These are phyloP conservation scores for Claviceps africana DNA, from an alignment of 2,329 filamentous ascomycete genomes.

Conservation along the genomic window DNA sequence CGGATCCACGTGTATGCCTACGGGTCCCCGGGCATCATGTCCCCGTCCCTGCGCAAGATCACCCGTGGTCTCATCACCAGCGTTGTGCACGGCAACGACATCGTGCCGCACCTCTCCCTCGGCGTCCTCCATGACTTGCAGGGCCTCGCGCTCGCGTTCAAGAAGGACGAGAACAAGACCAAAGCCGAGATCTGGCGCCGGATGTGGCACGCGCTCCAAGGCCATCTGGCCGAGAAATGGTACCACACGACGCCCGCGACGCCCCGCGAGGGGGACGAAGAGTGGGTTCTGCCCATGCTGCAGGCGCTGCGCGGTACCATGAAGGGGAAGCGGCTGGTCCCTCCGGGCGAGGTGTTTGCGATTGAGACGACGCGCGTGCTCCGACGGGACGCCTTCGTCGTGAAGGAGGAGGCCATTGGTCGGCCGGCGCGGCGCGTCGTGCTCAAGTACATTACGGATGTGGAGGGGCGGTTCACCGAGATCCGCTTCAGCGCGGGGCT, in stretches of 20 bases:
- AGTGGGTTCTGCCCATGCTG: conserved; percentile 56
- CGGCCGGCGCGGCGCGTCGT: conserved; percentile 54
- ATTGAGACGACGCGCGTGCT: conserved; percentile 56
- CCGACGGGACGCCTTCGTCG: conserved; percentile 49
- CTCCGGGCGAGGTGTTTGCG: conserved; percentile 63
- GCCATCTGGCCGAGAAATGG: conserved; percentile 48
- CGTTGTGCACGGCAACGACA: conserved; percentile 56
- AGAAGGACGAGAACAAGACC: conserved; percentile 53
- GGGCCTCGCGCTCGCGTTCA: conserved; percentile 57
- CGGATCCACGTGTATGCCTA: conserved; percentile 72
- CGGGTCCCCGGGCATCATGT: conserved; percentile 60
- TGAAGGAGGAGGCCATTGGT: conserved; percentile 37
- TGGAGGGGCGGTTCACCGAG: conserved; percentile 56
- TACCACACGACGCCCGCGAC: conserved; percentile 23
- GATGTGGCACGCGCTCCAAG: conserved; percentile 51
- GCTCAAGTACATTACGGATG: conserved; percentile 56
- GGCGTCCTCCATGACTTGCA: conserved; percentile 65
- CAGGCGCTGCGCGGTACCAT: conserved; percentile 53
- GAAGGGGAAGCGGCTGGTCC: conserved; percentile 54
- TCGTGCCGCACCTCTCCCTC: conserved; percentile 60
- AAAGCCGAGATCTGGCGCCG: conserved; percentile 52
- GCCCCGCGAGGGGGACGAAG: conserved; percentile 40
- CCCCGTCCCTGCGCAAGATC: conserved; percentile 51
- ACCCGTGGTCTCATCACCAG: conserved; percentile 65
- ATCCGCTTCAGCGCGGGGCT: conserved; percentile 58